phyloP scores from a whole-genome alignment of 164 flowering plant genomes.

The Magnolia officinalis region DNA sequence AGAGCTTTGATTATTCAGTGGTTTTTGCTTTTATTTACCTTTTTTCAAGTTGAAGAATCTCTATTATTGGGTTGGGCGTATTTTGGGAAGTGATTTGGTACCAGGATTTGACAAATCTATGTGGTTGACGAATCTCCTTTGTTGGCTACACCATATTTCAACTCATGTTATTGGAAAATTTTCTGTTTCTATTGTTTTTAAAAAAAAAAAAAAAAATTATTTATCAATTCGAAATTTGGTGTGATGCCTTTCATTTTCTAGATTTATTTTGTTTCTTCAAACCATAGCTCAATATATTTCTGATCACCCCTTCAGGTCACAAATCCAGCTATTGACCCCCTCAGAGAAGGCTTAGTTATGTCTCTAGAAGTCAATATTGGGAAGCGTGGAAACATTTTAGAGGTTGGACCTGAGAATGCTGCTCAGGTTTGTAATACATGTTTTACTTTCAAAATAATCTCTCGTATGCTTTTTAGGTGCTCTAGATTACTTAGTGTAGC shows the following conservation, averaged over 20 bases:
- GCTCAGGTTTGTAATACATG: conserved; percentile 59
- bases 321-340: conserved; percentile 99
- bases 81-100: no score
- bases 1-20: no score
- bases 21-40: no score
- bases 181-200: background rate
- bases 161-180: background rate
- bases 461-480: background rate
- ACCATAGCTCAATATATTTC: background rate
- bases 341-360: conserved; percentile 98
- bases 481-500: background rate
- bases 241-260: background rate
- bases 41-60: no score
- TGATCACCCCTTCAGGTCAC: conserved; percentile 57
- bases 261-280: background rate
- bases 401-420: conserved; percentile 96
- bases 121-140: no score
- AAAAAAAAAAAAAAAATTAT: no score
- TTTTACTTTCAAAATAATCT: background rate
- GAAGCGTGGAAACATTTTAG: conserved; percentile 88
- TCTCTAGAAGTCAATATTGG: conserved; percentile 98
- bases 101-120: no score
- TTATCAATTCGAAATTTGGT: background rate
- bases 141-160: no score
- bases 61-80: no score